Base-by-base conservation (phyloP, 169 alveolate species). In the Blepharisma undulans region DNA sequence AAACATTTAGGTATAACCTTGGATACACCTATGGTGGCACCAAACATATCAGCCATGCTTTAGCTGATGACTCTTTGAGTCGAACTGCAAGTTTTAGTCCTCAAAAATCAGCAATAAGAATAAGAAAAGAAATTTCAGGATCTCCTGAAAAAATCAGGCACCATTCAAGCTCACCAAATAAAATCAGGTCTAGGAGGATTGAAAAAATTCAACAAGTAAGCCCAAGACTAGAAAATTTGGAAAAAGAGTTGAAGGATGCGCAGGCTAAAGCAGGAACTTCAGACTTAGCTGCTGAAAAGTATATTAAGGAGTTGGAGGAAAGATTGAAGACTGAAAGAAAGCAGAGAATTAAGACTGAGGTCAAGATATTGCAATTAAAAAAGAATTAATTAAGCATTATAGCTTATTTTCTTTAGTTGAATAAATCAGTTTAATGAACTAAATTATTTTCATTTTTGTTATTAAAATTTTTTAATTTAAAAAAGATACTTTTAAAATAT, bases 1-100 rank as follows among this genome's bases (percentile, higher is more conserved):
- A 60, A 82, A 82, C 89, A 25, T 33, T 82, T n/a, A 19, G 27
- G 29, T 82, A 82, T 30, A 82, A 48, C 76, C 34, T 82, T n/a
- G 89, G 77, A 21, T 82, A 36, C 76, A 48, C 78, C 72, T 82
- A 32, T 59, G 89, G 89, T 19, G 89, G 89, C 5, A 82, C 89
- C 2, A 82, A 82, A 7, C 72, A 32, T 30, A 82, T 82, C n/a
- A 82, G 76, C 33, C 74, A 82, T 30, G 89, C 89, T n/a, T 7
- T 21, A 22, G 29, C 29, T 33, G 34, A 27, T 7, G 66, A 48
- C 66, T 48, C 66, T 48, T 48, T 48, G 66, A 48, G 66, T 18
- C 66, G 66, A 48, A 48, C 66, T 48, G 7, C 80, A 3, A 74
- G 80, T 4, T 29, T 29, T 25, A 29, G 33, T 4, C 80, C 80